Percentiles rank a stretch among this genome's conserved stretches.
These are phyloP conservation scores for Picea sitchensis DNA, from an alignment of 75 land plant genomes.

Conservation along the genomic window DNA sequence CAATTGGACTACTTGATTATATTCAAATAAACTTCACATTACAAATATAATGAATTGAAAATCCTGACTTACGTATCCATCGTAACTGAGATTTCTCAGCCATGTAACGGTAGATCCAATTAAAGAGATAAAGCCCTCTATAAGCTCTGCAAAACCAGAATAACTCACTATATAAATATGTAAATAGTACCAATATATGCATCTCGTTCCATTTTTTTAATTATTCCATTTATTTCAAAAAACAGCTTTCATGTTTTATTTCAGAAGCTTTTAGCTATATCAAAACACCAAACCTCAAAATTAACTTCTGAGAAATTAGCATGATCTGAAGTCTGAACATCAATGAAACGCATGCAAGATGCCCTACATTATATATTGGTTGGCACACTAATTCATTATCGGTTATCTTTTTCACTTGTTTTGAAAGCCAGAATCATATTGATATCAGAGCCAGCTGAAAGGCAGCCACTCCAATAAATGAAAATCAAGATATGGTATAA, in stretches of 20 bases:
- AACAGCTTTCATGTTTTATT: background rate
- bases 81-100: conserved; percentile 66
- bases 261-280: background rate
- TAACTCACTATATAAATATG: background rate
- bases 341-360: background rate
- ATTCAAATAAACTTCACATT: background rate
- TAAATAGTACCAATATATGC: too few species aligned
- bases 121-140: conserved; percentile 62
- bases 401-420: background rate
- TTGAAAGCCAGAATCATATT: background rate
- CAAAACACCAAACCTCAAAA: background rate
- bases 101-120: conserved; percentile 84
- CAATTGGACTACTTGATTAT: background rate
- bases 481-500: conserved; percentile 2
- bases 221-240: background rate
- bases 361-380: background rate
- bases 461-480: background rate
- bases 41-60: background rate
- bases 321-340: background rate
- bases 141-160: conserved; percentile 54
- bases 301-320: background rate
- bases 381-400: background rate
- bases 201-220: too few species aligned
- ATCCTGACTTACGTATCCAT: conserved; percentile 66
- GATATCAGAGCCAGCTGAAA: background rate